Percentiles rank a stretch among this genome's conserved stretches.
These are phyloP conservation scores for Cyberlindnera misumaiensis DNA, from an alignment of 805 yeast species.

Conservation along the genomic window DNA sequence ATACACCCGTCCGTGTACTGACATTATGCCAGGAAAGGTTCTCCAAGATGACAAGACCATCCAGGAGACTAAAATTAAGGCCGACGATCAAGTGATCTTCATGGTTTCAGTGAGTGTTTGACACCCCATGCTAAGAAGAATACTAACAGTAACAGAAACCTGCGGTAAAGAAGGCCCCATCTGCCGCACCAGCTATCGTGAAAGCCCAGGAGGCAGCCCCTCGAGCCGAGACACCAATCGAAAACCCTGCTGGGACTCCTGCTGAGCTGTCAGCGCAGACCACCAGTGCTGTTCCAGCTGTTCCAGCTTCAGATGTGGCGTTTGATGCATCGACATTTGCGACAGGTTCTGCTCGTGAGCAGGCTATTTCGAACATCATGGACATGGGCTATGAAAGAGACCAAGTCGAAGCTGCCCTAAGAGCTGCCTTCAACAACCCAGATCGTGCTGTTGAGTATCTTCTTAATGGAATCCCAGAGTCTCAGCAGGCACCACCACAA, in stretches of 20 bases:
- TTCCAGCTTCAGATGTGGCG: conserved; percentile 18
- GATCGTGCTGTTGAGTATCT: conserved; percentile 96
- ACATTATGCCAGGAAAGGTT: conserved; percentile 51
- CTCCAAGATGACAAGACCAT: conserved; percentile 77
- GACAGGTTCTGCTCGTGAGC: conserved; percentile 70
- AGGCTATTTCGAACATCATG: conserved; percentile 74
- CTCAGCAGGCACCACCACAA: conserved; percentile 25
- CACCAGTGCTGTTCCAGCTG: conserved; percentile 21
- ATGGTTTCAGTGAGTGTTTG: conserved; percentile 65
- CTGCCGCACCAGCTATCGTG: conserved; percentile 15
- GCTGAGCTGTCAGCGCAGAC: too few species aligned
- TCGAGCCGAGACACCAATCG: conserved; percentile 9
- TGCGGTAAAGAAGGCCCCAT: conserved; percentile 21
- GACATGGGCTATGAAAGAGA: conserved; percentile 93
- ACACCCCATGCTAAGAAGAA: background rate
- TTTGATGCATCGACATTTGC: conserved; percentile 52
- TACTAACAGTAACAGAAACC: background rate
- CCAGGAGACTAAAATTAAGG: conserved; percentile 68
- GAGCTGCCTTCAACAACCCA: conserved; percentile 95
- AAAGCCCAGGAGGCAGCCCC: conserved; percentile 17
- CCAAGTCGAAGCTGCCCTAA: conserved; percentile 82
- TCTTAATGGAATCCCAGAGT: conserved; percentile 81
- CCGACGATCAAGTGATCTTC: conserved; percentile 81
- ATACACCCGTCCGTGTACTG: background rate
- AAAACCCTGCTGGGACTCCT: conserved; percentile 20